These are phyloP conservation scores for Candida suzukii DNA, from an alignment of 805 yeast genomes.

Conservation along the genomic window DNA sequence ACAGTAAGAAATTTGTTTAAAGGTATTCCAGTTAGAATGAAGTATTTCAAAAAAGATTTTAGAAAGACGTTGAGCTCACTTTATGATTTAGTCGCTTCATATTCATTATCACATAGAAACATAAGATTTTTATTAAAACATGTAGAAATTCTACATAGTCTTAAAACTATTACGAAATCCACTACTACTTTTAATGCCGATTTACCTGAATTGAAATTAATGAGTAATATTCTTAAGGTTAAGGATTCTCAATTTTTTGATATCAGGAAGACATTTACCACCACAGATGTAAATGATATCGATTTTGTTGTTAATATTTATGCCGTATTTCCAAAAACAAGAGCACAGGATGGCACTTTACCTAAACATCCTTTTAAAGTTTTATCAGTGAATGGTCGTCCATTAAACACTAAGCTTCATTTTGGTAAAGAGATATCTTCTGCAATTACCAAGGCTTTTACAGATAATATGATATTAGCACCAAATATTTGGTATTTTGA, in stretches of 20 bases:
- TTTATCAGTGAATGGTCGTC: conserved; percentile 28
- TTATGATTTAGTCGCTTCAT: conserved; percentile 20
- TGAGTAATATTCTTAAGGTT: conserved; percentile 13
- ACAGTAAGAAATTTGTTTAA: conserved; percentile 24
- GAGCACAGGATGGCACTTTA: conserved; percentile 19
- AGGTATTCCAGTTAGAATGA: conserved; percentile 26
- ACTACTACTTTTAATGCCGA: conserved; percentile 1
- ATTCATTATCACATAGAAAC: conserved; percentile 22
- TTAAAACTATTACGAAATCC: conserved; percentile 1
- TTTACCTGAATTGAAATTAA: conserved; percentile 4
- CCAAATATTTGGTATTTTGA: conserved; percentile 31
- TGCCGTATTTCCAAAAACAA: conserved; percentile 27
- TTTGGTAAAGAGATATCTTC: conserved; percentile 25
- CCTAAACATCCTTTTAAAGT: conserved; percentile 18
- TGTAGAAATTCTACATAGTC: conserved; percentile 12
- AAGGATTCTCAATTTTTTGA: conserved; percentile 11
- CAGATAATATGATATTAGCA: conserved; percentile 12
- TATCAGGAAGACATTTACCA: conserved; percentile 4
- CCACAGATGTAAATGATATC: background rate
- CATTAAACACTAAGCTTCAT: conserved; percentile 17
- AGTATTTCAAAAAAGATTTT: conserved; percentile 20
- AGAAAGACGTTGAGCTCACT: conserved; percentile 18
- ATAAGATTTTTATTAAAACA: conserved; percentile 24
- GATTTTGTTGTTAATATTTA: conserved; percentile 5
- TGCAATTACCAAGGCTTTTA: conserved; percentile 18